Evolutionary conservation across 164 flowering plant genomes (phyloP).

Genomic region (Aristolochia californica): DNA sequence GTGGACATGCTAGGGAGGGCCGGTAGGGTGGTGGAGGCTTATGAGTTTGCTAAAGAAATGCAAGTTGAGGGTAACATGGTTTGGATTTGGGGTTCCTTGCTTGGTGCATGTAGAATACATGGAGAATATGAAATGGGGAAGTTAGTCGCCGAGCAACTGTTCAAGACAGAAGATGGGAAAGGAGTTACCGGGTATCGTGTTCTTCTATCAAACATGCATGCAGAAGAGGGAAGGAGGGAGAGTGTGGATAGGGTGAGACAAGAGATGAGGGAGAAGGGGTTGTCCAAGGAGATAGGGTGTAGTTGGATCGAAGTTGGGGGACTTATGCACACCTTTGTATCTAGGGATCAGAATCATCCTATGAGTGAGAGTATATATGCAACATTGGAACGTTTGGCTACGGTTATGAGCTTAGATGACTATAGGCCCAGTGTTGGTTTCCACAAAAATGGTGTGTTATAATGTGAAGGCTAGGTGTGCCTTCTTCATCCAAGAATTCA

Average conservation of each 20-base stretch:
- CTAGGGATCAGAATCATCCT: slow-evolving; percentile 55
- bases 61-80: slow-evolving; percentile 39
- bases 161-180: slow-evolving; percentile 36
- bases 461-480: slow-evolving; percentile 11
- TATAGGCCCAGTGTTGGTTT: slow-evolving; percentile 16
- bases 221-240: slow-evolving; percentile 65
- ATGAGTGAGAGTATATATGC: slow-evolving; percentile 32
- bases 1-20: slow-evolving; percentile 87
- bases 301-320: slow-evolving; percentile 73
- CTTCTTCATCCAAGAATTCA: too few relatives aligned
- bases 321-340: slow-evolving; percentile 33
- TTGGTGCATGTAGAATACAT: slow-evolving; percentile 70
- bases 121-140: slow-evolving; percentile 52
- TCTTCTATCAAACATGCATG: slow-evolving; percentile 71
- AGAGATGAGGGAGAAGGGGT: slow-evolving; percentile 57
- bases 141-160: slow-evolving; percentile 40
- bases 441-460: slow-evolving; percentile 8
- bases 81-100: slow-evolving; percentile 84
- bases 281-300: slow-evolving; percentile 58
- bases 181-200: slow-evolving; percentile 56
- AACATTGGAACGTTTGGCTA: slow-evolving; percentile 30
- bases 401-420: slow-evolving; percentile 39
- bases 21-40: slow-evolving; percentile 73
- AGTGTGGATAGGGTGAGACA: slow-evolving; percentile 48
- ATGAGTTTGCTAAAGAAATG: slow-evolving; percentile 42